Conservation (phyloP, 768 basidiomycete genomes). For the Russula virescens region DNA sequence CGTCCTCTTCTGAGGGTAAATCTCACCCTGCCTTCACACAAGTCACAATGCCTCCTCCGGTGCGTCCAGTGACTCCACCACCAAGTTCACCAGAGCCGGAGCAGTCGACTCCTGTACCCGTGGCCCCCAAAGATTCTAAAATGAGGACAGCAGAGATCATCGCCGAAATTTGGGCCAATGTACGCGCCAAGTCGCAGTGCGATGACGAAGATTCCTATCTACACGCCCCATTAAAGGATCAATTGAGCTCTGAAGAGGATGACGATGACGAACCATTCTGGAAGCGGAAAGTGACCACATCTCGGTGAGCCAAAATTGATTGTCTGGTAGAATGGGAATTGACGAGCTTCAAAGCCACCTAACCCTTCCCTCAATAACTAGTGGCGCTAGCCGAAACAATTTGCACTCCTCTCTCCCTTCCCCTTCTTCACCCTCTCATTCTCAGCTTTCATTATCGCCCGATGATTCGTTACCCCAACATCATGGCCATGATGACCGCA, state of each 20-base stretch:
- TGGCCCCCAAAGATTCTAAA: constrained; percentile 31
- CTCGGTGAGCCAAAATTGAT: constrained; percentile 3
- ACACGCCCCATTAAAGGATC: constrained; percentile 26
- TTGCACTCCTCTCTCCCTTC: constrained; percentile 11
- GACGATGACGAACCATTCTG: constrained; percentile 19
- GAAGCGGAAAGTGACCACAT: constrained; percentile 1
- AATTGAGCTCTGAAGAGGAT: constrained; percentile 27
- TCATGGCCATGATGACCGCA: neutral
- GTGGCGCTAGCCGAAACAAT: neutral
- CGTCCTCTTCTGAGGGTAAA: constrained; percentile 8
- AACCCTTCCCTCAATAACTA: neutral
- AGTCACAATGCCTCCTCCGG: neutral
- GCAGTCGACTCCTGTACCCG: constrained; percentile 30
- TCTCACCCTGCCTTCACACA: neutral
- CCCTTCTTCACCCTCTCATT: neutral
- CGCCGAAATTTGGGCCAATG: constrained; percentile 59
- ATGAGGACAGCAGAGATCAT: constrained; percentile 54
- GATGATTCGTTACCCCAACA: neutral
- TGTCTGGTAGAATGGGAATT: neutral
- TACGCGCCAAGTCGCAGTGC: constrained; percentile 37
- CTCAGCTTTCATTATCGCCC: neutral
- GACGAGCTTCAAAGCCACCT: neutral
- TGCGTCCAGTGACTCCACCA: constrained; percentile 29
- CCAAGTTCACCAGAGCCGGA: constrained; percentile 23
- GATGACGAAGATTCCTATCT: constrained; percentile 36